These are phyloP conservation scores for Ustanciosporium gigantosporum DNA, from an alignment of 1,284 basidiomycete genomes.

Conservation along the genomic window DNA sequence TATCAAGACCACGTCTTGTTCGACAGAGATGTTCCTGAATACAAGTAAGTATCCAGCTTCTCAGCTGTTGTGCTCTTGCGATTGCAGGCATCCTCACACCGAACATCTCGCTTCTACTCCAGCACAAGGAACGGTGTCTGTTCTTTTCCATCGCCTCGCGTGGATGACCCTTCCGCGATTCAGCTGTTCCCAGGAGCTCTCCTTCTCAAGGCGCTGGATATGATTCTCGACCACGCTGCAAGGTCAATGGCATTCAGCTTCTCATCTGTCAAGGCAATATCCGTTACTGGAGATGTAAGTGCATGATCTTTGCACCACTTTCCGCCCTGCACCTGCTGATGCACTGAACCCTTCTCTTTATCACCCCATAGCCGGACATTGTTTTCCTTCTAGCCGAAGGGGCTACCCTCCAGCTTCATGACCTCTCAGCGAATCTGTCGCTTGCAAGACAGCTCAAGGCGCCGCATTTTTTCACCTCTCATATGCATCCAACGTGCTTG, in stretches of 20 bases:
- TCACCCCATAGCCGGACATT: too few species aligned
- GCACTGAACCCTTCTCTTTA: too few species aligned
- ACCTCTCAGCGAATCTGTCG: neutral
- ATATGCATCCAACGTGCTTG: neutral
- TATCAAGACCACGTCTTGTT: conserved; percentile 1
- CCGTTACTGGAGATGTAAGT: neutral
- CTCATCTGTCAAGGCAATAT: neutral
- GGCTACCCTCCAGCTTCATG: too few species aligned
- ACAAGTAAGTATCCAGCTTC: neutral
- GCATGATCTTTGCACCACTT: neutral
- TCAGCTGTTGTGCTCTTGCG: too few species aligned
- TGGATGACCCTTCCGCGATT: too few species aligned
- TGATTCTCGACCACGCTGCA: neutral
- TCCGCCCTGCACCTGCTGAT: too few species aligned
- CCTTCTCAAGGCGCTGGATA: neutral
- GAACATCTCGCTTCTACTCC: too few species aligned
- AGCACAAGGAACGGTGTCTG: too few species aligned
- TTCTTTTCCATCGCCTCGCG: too few species aligned
- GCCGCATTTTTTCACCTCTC: neutral
- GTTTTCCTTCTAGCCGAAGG: too few species aligned
- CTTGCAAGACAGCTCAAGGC: neutral
- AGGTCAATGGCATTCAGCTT: neutral
- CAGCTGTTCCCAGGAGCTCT: neutral
- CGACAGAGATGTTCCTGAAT: neutral
- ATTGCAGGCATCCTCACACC: too few species aligned